Evolutionary conservation across 192 early-diverging fungal species (phyloP), one percentile per base, ranked within the genome.

Genomic region (Podila epigama): DNA sequence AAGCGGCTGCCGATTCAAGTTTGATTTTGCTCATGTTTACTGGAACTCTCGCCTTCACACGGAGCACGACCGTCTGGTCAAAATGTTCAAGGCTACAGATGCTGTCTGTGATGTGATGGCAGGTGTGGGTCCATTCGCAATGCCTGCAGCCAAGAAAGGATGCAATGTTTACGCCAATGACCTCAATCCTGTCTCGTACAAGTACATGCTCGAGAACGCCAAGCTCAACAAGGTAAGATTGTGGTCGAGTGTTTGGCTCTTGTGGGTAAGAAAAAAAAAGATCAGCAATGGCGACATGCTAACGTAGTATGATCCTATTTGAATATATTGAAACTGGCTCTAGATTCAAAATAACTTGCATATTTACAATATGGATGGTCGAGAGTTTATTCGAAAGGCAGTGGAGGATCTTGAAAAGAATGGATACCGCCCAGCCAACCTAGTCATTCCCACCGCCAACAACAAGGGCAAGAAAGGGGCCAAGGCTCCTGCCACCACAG

Each of bases 11-110:
- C 85, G 79, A 60, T 98, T 98, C 79, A 79, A 85, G 52, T 95
- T 99, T 62, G 97, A 99, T 64, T 98, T 97, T 72, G 94, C 96
- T 15, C 88, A 93, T 58, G 98, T 99, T 5, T 99, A 99, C 81
- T 99, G 98, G 98, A 99, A 99, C 84, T 97, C 96, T 6, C 89
- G 98, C 12, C 86, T 99, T 55, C 96, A 98, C 66, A 81, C 86
- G 0, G 98, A 99, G 68, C 98, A 99, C 61, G 92, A 95, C 39
- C 90, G 98, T 34, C 70, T 99, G n/a, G 92, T 97, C 27, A 82
- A 83, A 34, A 51, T 78, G 63, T 99, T 99, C 79, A 75, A 82
- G 18, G 62, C 72, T 42, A 88, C 86, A 3, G 89, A 93, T 27
- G 82, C 86, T 41, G 82, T 99, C 9, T 98, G 96, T 66, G 98